Percentiles rank a stretch among this genome's conserved stretches.
Evolutionary conservation across 148 eudicot genomes (phyloP).

Genomic region (Chenopodium album): DNA sequence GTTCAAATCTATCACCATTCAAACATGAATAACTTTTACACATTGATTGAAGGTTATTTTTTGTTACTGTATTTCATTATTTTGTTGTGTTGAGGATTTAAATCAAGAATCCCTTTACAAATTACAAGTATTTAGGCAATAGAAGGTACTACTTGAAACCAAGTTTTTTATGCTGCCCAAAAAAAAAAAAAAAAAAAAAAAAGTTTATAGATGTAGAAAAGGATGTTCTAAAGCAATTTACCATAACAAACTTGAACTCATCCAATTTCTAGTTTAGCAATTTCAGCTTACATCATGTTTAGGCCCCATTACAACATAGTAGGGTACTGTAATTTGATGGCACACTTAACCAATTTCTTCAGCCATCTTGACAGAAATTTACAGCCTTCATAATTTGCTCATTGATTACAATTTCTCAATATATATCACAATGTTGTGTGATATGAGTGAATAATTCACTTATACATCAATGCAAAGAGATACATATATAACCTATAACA

Average conservation of each 20-base stretch:
- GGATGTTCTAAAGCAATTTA: background rate
- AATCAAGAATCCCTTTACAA: too few species aligned
- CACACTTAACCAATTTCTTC: background rate
- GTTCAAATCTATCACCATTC: too few species aligned
- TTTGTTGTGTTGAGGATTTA: too few species aligned
- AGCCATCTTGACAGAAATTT: background rate
- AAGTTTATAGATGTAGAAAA: background rate
- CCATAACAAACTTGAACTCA: background rate
- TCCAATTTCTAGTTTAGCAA: background rate
- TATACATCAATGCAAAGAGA: background rate
- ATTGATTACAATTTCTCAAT: background rate
- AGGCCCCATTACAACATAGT: background rate
- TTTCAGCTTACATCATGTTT: background rate
- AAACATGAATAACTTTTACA: too few species aligned
- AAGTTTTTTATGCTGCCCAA: too few species aligned
- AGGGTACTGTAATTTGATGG: background rate
- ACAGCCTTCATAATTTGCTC: background rate
- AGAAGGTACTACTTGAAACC: too few species aligned
- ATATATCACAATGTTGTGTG: background rate
- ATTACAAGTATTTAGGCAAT: too few species aligned
- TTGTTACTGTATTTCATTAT: too few species aligned
- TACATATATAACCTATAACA: conserved; percentile 7
- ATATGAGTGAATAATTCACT: background rate
- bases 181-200: too few species aligned
- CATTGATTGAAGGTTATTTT: too few species aligned